Percentiles rank a stretch among this genome's conserved stretches.
Evolutionary conservation across 2,329 filamentous ascomycete species (phyloP).

Genomic region (Pseudocercospora crystallina): DNA sequence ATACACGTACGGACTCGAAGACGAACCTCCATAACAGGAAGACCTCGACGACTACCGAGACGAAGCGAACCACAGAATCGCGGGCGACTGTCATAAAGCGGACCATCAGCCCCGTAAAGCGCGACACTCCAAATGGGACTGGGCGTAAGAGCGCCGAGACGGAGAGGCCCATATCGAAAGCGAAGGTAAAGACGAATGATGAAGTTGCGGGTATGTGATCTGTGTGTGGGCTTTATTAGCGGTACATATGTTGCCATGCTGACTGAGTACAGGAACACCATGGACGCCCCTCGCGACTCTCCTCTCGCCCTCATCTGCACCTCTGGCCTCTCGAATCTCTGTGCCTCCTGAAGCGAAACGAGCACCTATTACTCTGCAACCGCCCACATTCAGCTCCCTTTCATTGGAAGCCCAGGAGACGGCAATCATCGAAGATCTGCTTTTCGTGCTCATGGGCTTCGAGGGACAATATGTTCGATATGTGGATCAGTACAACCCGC

Average conservation of each 20-base stretch:
- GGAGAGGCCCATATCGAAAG: constrained; percentile 20
- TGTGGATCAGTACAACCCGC: constrained; percentile 75
- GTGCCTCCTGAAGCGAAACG: constrained; percentile 62
- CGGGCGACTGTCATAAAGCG: constrained; percentile 22
- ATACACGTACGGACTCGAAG: constrained; percentile 19
- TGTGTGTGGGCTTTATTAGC: constrained; percentile 15
- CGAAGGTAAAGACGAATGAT: constrained; percentile 10
- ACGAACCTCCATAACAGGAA: constrained; percentile 18
- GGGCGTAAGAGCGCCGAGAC: constrained; percentile 19
- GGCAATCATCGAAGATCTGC: constrained; percentile 81
- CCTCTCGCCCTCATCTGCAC: constrained; percentile 66
- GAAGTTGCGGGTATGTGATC: constrained; percentile 22
- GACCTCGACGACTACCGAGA: constrained; percentile 22
- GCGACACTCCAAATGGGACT: constrained; percentile 12
- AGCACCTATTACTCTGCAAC: constrained; percentile 68
- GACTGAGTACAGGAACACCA: constrained; percentile 35
- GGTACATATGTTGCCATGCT: constrained; percentile 2
- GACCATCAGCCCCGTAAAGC: constrained; percentile 22
- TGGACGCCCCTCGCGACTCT: constrained; percentile 83
- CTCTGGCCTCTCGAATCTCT: constrained; percentile 68
- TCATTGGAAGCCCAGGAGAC: constrained; percentile 80
- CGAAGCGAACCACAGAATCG: constrained; percentile 18
- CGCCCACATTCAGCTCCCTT: constrained; percentile 66
- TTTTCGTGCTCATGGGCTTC: constrained; percentile 97
- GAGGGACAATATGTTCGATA: constrained; percentile 98